Percentiles rank a stretch among this genome's conserved stretches.
phyloP scores from a whole-genome alignment of 129 eudicot genomes.

The Sambucus nigra region DNA sequence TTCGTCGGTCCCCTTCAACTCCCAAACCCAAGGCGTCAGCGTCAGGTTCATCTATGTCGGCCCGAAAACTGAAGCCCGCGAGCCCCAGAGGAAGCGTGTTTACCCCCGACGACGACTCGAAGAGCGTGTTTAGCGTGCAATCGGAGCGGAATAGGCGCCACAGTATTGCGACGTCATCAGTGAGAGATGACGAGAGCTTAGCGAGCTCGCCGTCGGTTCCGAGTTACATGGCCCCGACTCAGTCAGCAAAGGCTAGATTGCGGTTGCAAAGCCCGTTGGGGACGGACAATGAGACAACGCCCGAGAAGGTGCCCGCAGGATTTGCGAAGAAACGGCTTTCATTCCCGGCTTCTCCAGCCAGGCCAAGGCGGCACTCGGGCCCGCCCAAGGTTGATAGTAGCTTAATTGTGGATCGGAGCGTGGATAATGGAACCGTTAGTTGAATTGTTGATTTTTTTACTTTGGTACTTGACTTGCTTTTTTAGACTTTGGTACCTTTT shows the following conservation, averaged over 20 bases:
- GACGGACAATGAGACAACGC: constrained; percentile 33
- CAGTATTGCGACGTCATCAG: constrained; percentile 70
- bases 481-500: too few species aligned
- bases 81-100: constrained; percentile 30
- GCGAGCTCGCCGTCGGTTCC: constrained; percentile 71
- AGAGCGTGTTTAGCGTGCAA: constrained; percentile 61
- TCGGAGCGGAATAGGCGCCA: constrained; percentile 74
- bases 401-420: constrained; percentile 11
- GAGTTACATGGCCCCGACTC: constrained; percentile 87
- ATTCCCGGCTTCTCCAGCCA: constrained; percentile 36
- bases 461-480: too few species aligned
- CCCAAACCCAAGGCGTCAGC: constrained; percentile 25
- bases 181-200: constrained; percentile 80
- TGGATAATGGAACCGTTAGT: constrained; percentile 5
- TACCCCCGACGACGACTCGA: constrained; percentile 56
- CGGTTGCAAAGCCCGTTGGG: constrained; percentile 54
- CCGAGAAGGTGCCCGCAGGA: constrained; percentile 26
- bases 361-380: constrained; percentile 31
- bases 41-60: too few species aligned
- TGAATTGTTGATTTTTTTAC: constrained; percentile 3
- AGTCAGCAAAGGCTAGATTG: constrained; percentile 70
- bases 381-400: constrained; percentile 23
- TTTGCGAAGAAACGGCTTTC: constrained; percentile 32
- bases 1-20: constrained; percentile 32
- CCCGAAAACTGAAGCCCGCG: constrained; percentile 41